Evolutionary conservation across 805 yeast species (phyloP).

Genomic region (Barnettozyma sp.): DNA sequence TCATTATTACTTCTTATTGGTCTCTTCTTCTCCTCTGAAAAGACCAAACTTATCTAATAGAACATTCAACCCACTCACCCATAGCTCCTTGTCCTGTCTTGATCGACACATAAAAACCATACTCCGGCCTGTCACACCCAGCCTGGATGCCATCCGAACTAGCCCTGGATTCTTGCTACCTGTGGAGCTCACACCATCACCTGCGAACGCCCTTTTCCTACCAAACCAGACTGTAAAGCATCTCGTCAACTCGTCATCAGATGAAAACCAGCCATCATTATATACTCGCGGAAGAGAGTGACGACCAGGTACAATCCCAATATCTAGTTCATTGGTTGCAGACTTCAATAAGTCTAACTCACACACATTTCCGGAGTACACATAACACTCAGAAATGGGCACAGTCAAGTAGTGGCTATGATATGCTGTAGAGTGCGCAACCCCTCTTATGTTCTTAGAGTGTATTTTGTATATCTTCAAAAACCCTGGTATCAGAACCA

Average conservation of each 20-base stretch:
- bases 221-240: slow-evolving; percentile 87
- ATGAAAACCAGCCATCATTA: slow-evolving; percentile 76
- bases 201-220: slow-evolving; percentile 42
- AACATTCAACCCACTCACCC: slow-evolving; percentile 49
- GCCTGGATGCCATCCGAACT: slow-evolving; percentile 39
- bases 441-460: slow-evolving; percentile 40
- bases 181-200: slow-evolving; percentile 4
- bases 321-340: slow-evolving; percentile 39
- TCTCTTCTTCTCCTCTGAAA: background rate
- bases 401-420: slow-evolving; percentile 51
- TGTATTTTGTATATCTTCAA: slow-evolving; percentile 50
- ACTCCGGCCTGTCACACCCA: slow-evolving; percentile 62
- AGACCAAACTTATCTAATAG: slow-evolving; percentile 30
- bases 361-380: slow-evolving; percentile 65
- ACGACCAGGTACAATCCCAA: slow-evolving; percentile 41
- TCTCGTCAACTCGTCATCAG: slow-evolving; percentile 68
- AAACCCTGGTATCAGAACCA: slow-evolving; percentile 64
- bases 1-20: too few relatives aligned
- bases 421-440: slow-evolving; percentile 39
- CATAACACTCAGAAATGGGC: slow-evolving; percentile 60
- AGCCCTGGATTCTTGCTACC: slow-evolving; percentile 35
- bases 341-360: slow-evolving; percentile 43
- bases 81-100: slow-evolving; percentile 71
- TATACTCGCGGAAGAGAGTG: slow-evolving; percentile 64
- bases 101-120: slow-evolving; percentile 78